phyloP scores from a whole-genome alignment of 2,329 filamentous ascomycete species.

The Ceratocystis smalleyi region DNA sequence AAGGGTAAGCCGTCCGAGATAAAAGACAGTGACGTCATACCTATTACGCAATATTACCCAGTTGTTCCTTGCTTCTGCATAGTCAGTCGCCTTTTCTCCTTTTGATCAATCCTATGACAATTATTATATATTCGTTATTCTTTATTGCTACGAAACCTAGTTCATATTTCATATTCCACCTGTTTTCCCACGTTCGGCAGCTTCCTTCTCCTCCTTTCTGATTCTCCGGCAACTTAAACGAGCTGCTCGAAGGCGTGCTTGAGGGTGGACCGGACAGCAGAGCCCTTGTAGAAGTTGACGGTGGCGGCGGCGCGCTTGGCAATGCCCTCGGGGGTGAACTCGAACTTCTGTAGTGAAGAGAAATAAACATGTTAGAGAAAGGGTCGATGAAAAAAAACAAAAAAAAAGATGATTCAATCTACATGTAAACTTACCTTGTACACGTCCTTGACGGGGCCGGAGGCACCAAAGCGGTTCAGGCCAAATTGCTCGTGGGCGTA shows the following conservation, averaged over 20 bases:
- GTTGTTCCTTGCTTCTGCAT: background rate
- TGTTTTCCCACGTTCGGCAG: background rate
- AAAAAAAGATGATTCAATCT: background rate
- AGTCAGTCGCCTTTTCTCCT: background rate
- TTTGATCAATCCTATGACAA: background rate
- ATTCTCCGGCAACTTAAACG: slow-evolving; percentile 45
- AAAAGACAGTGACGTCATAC: background rate
- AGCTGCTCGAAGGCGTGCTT: slow-evolving; percentile 97
- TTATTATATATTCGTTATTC: slow-evolving; percentile 11
- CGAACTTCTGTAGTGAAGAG: slow-evolving; percentile 61
- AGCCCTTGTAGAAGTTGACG: slow-evolving; percentile 93
- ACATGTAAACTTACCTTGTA: slow-evolving; percentile 53
- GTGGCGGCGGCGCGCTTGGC: slow-evolving; percentile 86
- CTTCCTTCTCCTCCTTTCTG: background rate
- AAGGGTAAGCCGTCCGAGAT: background rate
- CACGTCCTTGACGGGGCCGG: slow-evolving; percentile 91
- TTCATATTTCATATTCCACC: background rate
- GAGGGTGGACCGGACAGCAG: slow-evolving; percentile 75
- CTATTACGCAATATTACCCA: background rate
- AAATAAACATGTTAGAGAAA: background rate
- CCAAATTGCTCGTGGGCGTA: slow-evolving; percentile 99
- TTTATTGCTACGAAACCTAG: background rate
- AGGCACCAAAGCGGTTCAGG: slow-evolving; percentile 96
- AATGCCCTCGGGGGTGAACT: slow-evolving; percentile 95
- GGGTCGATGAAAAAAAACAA: background rate